A percentile compares a stretch with the other conserved stretches of the same genome.
Conservation (phyloP, 257 asterid genomes). For the Ilex aquifolium region DNA sequence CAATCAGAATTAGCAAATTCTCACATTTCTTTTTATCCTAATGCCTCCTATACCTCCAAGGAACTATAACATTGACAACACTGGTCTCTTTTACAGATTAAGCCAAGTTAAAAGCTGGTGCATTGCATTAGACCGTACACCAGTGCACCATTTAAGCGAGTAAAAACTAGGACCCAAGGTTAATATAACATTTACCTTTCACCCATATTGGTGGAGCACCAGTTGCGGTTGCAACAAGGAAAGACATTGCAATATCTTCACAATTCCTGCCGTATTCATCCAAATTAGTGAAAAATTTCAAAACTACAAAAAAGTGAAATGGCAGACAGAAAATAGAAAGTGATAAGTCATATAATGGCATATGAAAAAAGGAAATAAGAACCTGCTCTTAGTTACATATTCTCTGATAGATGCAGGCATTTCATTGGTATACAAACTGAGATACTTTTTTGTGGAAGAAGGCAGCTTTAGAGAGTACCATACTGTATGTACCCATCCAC, state of each 20-base stretch:
- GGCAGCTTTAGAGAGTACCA: conserved; percentile 76
- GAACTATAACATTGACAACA: too few relatives aligned
- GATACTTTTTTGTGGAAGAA: conserved; percentile 77
- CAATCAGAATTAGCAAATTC: too few relatives aligned
- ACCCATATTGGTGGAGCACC: conserved; percentile 89
- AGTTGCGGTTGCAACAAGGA: conserved; percentile 81
- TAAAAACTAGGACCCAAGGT: not conserved
- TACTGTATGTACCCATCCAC: conserved; percentile 79
- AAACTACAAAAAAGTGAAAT: conserved; percentile 3
- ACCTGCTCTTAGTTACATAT: conserved; percentile 64
- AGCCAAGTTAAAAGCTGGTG: too few relatives aligned
- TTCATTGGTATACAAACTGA: conserved; percentile 57
- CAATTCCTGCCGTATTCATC: conserved; percentile 45
- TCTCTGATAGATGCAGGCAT: conserved; percentile 80
- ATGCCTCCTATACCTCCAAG: too few relatives aligned
- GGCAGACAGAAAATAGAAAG: not conserved
- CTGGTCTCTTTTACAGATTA: too few relatives aligned
- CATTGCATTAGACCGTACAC: too few relatives aligned
- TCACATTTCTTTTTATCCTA: too few relatives aligned
- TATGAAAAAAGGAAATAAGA: not conserved
- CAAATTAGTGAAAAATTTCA: conserved; percentile 4
- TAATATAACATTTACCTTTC: conserved; percentile 41
- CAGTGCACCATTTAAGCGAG: too few relatives aligned
- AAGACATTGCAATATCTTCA: conserved; percentile 92
- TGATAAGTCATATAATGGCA: not conserved